A percentile compares a stretch with the other conserved stretches of the same genome.
phyloP scores from a whole-genome alignment of 305 asterid species.

The Fraxinus baroniana region DNA sequence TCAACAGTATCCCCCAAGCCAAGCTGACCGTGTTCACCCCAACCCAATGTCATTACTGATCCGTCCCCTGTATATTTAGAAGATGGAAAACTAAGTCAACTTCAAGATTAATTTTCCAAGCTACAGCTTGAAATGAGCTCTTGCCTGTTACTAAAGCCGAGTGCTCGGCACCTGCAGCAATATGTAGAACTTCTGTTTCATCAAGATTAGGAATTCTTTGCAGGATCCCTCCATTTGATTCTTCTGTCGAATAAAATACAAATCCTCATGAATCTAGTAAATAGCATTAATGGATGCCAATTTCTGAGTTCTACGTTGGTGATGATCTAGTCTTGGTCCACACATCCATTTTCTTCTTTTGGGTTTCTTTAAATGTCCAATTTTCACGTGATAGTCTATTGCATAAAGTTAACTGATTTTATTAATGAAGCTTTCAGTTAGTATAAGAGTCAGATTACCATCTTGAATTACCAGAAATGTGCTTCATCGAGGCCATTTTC shows the following conservation, averaged over 20 bases:
- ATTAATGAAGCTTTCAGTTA: not conserved
- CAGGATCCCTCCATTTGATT: conserved; percentile 26
- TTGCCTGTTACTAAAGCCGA: conserved; percentile 73
- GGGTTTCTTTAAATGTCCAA: not conserved
- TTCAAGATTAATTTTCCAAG: conserved; percentile 1
- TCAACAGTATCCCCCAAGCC: conserved; percentile 70
- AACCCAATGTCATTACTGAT: conserved; percentile 81
- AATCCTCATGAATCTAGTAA: not conserved
- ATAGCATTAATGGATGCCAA: not conserved
- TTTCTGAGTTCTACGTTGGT: not conserved
- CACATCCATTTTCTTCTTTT: not conserved
- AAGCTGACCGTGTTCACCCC: conserved; percentile 99
- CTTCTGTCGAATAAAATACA: conserved; percentile 24
- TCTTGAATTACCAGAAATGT: conserved; percentile 33
- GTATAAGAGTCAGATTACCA: not conserved
- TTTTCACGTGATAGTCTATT: not conserved
- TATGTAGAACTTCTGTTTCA: conserved; percentile 46
- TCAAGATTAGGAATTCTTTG: conserved; percentile 32
- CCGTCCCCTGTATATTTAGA: conserved; percentile 49
- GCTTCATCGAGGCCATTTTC: conserved; percentile 26
- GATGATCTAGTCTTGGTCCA: not conserved
- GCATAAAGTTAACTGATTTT: not conserved
- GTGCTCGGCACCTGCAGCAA: conserved; percentile 93
- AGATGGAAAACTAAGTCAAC: not conserved
- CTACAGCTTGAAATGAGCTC: not conserved